Evolutionary conservation across 2,329 filamentous ascomycete species (phyloP).

Genomic region (Dothiorella sarmentorum): DNA sequence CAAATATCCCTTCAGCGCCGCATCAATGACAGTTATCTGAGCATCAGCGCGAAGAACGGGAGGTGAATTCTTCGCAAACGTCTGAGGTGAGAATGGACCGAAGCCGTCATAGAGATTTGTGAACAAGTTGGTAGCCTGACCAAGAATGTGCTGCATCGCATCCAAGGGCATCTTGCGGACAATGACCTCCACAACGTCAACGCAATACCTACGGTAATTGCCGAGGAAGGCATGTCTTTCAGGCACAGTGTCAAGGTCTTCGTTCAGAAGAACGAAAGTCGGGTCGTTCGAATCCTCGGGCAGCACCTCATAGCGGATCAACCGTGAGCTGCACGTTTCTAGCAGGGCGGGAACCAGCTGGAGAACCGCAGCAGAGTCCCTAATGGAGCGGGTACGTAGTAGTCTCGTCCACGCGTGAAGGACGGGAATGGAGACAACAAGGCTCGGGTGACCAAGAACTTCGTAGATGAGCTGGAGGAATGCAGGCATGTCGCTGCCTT

Average conservation of each 20-base stretch:
- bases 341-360: conserved; percentile 70
- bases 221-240: conserved; percentile 93
- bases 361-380: conserved; percentile 59
- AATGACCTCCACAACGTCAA: conserved; percentile 80
- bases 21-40: conserved; percentile 84
- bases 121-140: conserved; percentile 69
- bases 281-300: conserved; percentile 78
- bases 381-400: conserved; percentile 67
- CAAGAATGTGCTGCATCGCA: conserved; percentile 83
- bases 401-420: conserved; percentile 87
- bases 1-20: conserved; percentile 81
- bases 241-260: conserved; percentile 92
- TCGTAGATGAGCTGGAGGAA: conserved; percentile 77
- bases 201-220: conserved; percentile 90
- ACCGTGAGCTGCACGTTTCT: conserved; percentile 75
- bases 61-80: conserved; percentile 63
- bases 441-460: conserved; percentile 78
- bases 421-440: conserved; percentile 89
- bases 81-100: conserved; percentile 58
- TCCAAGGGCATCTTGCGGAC: conserved; percentile 78
- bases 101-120: conserved; percentile 71
- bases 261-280: conserved; percentile 76
- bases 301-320: conserved; percentile 83
- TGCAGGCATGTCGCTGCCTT: conserved; percentile 63
- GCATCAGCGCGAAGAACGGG: conserved; percentile 79